Base-by-base conservation (phyloP, 805 yeast genomes). In the Pichia cabralensis region DNA sequence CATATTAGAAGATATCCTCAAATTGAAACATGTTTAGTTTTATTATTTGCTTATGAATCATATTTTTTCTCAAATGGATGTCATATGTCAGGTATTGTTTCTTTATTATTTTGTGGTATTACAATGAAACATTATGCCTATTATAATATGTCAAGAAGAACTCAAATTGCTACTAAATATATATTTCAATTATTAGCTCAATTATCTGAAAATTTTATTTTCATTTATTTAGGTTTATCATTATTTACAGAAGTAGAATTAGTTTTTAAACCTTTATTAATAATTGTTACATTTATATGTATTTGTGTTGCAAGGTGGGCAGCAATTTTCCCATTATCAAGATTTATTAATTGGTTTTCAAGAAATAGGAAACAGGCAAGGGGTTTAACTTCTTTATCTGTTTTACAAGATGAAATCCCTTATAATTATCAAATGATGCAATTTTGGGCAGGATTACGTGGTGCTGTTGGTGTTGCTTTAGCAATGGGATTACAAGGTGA, bases 381-480 rank as follows among this genome's bases (percentile, higher is more conserved):
- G 33, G 76, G 74, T 53, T 50, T 44, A 11, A 29, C 32, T 18
- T 33, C 50, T 21, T 49, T 67, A 3, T 25, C 45, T 8, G 30
- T 47, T 2, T 60, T 69, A 9, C 80, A 82, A 2, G 96, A 86
- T 49, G 97, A 89, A 60, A 86, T 92, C 42, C 92, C 95, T 18
- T 89, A 84, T 49, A 84, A 80, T 41, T 92, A 92, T 58, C 98
- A 92, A 61, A 85, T 86, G 83, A 92, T 92, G 98, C 85, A 89
- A 33, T 92, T 92, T 56, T 92, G 99, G 99, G 98, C 98, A 3
- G 99, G 99, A 4, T 65, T 92, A 37, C 70, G 99, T 52, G 99
- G 99, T 40, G 99, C 99, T 1, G 99, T 92, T 23, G 99, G 99
- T 44, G 99, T 92, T 5, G 99, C 98, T 0, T 69, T 92, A 50